These are phyloP conservation scores for Odonthalia washingtoniensis DNA, from an alignment of 31 red algal genomes.

Conservation along the genomic window DNA sequence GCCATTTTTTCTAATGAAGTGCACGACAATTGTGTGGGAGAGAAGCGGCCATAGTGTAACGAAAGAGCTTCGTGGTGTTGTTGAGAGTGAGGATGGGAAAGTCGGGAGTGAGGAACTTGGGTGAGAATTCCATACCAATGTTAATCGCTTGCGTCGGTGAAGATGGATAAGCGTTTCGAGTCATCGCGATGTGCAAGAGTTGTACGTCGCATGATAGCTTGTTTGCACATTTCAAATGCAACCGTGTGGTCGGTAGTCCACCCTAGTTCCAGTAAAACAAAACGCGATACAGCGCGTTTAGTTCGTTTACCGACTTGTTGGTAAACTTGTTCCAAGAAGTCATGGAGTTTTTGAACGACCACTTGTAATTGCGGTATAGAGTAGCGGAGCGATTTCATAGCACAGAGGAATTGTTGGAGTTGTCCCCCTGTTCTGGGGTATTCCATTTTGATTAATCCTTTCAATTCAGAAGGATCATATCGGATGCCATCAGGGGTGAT, in stretches of 20 bases:
- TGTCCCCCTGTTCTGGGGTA: neutral
- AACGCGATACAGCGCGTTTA: neutral
- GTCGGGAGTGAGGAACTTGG: neutral
- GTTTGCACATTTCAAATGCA: neutral
- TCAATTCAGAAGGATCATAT: neutral
- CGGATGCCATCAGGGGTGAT: neutral
- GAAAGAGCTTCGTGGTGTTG: neutral
- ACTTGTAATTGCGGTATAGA: neutral
- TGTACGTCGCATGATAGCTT: neutral
- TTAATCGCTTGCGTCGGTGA: slow-evolving; percentile 18
- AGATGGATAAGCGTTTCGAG: slow-evolving; percentile 1
- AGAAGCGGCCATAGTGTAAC: neutral
- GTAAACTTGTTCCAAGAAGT: slow-evolving; percentile 11
- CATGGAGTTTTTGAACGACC: neutral
- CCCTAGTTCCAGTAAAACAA: neutral
- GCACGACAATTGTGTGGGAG: neutral
- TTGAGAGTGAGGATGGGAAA: neutral
- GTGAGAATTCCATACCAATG: slow-evolving; percentile 40
- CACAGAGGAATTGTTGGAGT: neutral
- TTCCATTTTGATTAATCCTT: neutral
- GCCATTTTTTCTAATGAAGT: neutral
- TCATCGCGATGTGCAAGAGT: slow-evolving; percentile 11
- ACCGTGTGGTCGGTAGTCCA: neutral
- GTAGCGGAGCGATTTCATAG: too few species aligned
- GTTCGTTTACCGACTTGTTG: neutral